Base-by-base conservation (phyloP, 2,329 filamentous ascomycete species). In the Elsinoe perseae region DNA sequence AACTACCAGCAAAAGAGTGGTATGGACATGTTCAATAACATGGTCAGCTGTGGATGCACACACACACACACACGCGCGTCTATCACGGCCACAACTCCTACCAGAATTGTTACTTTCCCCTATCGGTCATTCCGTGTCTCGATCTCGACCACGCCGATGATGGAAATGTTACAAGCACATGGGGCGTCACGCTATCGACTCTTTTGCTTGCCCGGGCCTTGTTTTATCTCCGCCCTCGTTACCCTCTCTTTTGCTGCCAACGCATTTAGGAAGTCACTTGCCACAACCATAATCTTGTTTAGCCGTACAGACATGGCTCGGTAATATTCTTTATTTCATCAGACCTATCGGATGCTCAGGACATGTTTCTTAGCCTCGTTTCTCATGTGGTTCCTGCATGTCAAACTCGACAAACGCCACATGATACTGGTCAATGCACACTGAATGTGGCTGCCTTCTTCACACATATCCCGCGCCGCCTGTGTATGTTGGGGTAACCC, bases 101-200 rank as follows among this genome's bases (percentile, higher is more conserved):
- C 5, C 32, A 14, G 9, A 6, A 36, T 3, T 6, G 12, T 36
- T 36, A 14, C 40, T 12, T 44, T 44, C 20, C n/a, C n/a, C 25
- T 44, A 44, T 44, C 40, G 8, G 6, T 44, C 40, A 25, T 44
- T 21, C 40, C 40, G 40, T 44, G n/a, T 25, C 40, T 44, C 40
- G 40, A 44, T 44, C 40, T 21, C 40, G 23, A n/a, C 40, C 20
- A 44, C 40, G n/a, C 25, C 40, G 40, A 44, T 44, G 40, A 44
- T 44, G 40, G 40, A 44, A 44, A 44, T 18, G 40, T 44, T 44
- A 44, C 40, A 44, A 44, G 40, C 40, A 44, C 40, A 44, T 5
- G 40, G 23, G 40, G 40, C 40, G 40, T 44, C 40, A 44, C 40
- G 40, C 40, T 44, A 44, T 44, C 40, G 40, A 44, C 40, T 23